These are phyloP conservation scores for Talaromyces albobiverticillius DNA, from an alignment of 2,329 filamentous ascomycete genomes.

Conservation along the genomic window DNA sequence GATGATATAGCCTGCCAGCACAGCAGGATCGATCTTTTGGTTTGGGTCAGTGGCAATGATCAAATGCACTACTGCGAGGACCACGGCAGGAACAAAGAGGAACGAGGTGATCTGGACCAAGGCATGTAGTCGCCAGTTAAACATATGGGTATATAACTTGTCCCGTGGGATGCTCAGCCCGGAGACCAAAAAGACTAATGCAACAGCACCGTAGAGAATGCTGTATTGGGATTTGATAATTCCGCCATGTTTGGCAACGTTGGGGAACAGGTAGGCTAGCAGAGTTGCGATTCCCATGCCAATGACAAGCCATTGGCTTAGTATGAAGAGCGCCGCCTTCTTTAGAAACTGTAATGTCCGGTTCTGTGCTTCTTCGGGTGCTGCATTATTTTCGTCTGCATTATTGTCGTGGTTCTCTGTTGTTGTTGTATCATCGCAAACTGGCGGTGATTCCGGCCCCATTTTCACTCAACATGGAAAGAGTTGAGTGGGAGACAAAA, in stretches of 20 bases:
- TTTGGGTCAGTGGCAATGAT: slow-evolving; percentile 48
- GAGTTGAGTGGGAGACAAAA: not conserved
- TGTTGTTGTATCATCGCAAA: not conserved
- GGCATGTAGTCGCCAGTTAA: slow-evolving; percentile 66
- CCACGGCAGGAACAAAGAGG: slow-evolving; percentile 61
- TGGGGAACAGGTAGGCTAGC: slow-evolving; percentile 55
- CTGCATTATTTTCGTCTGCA: not conserved
- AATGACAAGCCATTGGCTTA: slow-evolving; percentile 64
- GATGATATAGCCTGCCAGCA: slow-evolving; percentile 66
- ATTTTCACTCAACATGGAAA: slow-evolving; percentile 1
- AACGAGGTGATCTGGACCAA: slow-evolving; percentile 68
- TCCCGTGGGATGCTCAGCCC: slow-evolving; percentile 65
- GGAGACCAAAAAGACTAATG: slow-evolving; percentile 68
- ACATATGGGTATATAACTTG: slow-evolving; percentile 60
- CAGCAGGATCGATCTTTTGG: slow-evolving; percentile 56
- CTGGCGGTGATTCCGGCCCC: not conserved
- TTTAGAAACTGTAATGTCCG: slow-evolving; percentile 16
- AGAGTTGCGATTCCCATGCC: slow-evolving; percentile 55
- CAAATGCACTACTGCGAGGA: slow-evolving; percentile 56
- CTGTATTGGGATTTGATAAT: slow-evolving; percentile 39
- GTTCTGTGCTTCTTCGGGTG: not conserved
- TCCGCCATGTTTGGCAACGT: slow-evolving; percentile 47
- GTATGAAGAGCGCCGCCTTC: slow-evolving; percentile 25
- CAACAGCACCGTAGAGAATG: slow-evolving; percentile 66
- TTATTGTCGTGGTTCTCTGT: slow-evolving; percentile 1